Evolutionary conservation across 2,329 filamentous ascomycete genomes (phyloP), one percentile per base, ranked within the genome.

Genomic region (Penicillium sp.): DNA sequence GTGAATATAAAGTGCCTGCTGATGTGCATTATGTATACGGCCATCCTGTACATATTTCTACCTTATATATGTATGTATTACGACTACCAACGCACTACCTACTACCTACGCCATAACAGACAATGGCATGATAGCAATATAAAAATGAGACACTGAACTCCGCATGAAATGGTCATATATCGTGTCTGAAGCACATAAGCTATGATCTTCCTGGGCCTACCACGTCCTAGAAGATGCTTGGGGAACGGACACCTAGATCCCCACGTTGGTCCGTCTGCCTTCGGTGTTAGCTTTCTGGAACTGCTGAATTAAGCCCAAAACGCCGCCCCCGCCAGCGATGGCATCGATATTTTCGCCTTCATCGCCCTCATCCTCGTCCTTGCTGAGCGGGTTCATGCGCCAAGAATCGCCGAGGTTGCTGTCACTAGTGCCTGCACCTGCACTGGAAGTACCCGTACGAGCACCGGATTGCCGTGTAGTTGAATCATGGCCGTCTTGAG

Each of bases 271-370:
- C 11, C 72, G 69, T 45, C 74, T 66, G n/a, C 71, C 72, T 48
- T 75, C 72, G 43, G 71, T 71, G 46, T 72, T 73, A 37, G 82
- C 84, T 71, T 83, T 85, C 59, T 86, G 84, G 65, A 88, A 88
- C 66, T 89, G 85, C 68, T 86, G 83, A 55, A 89, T 77, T 62
- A 89, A 70, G 9, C 86, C 86, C 56, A 89, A 71, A 5, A 89
- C 85, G 2, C 86, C 86, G 2, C 78, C 80, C 5, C 80, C 79
- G 0, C 75, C 76, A 29, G 72, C 72, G 31, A 78, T 69, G 9
- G 72, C 75, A 18, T 80, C 76, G 8, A 81, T 77, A 50, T 79
- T 76, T 31, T 79, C 78, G 9, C 73, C 75, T 16, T 78, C 79
- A 5, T 81, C 81, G 4, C 72, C 77, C 22, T 76, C 78, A 22